A percentile compares a stretch with the other conserved stretches of the same genome.
Conservation (phyloP, 2,329 filamentous ascomycete genomes). For the Rutstroemia sp. region DNA sequence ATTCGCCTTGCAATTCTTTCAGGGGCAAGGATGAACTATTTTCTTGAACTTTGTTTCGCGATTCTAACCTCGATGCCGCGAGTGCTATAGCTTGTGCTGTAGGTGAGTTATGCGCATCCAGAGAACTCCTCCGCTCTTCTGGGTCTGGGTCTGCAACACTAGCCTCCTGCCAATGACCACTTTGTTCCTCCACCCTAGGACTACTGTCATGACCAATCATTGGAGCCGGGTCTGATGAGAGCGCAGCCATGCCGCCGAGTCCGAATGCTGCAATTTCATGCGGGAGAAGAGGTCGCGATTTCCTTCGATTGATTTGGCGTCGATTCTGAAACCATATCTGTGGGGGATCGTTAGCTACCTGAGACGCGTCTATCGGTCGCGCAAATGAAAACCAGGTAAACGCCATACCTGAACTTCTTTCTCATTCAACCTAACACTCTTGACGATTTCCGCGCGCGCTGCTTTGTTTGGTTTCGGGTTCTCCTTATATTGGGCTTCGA, state of each 20-base stretch:
- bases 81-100: not conserved
- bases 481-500: constrained; percentile 76
- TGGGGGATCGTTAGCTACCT: not conserved
- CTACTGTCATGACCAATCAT: constrained; percentile 18
- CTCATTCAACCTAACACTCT: constrained; percentile 73
- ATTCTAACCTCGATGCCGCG: not conserved
- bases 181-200: constrained; percentile 15
- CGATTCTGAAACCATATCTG: constrained; percentile 98
- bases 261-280: constrained; percentile 63
- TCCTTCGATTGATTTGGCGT: constrained; percentile 84
- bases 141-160: constrained; percentile 8
- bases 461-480: constrained; percentile 91
- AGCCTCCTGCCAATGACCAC: not conserved
- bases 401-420: constrained; percentile 87
- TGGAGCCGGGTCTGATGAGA: constrained; percentile 27
- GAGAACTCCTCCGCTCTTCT: not conserved
- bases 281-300: constrained; percentile 73
- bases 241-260: constrained; percentile 35
- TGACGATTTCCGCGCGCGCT: constrained; percentile 75
- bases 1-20: not conserved
- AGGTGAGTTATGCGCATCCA: not conserved
- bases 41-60: not conserved
- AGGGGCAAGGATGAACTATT: not conserved
- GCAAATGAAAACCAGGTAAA: not conserved
- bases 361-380: constrained; percentile 11